Conservation (phyloP, 1,139 yeast genomes). For the Arxiozyma slooffiae region DNA sequence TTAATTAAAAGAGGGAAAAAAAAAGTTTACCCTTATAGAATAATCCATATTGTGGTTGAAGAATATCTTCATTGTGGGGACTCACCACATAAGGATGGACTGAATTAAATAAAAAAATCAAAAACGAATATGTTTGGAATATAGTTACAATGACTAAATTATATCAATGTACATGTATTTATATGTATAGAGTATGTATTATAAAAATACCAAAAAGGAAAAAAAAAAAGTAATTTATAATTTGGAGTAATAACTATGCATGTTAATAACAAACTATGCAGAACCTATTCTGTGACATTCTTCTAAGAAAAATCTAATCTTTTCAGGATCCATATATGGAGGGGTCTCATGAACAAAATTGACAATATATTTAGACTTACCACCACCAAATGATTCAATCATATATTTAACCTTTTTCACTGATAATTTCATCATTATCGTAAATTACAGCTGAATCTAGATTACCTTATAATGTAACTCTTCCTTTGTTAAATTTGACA, state of each 20-base stretch:
- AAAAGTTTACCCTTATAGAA: too few species aligned
- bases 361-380: constrained; percentile 80
- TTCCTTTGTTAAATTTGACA: constrained; percentile 60
- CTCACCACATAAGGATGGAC: too few species aligned
- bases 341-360: constrained; percentile 98
- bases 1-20: too few species aligned
- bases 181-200: neutral
- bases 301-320: constrained; percentile 68
- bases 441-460: constrained; percentile 91
- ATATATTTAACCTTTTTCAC: constrained; percentile 73
- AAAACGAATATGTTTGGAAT: too few species aligned
- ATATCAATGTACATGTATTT: neutral
- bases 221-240: too few species aligned
- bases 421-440: constrained; percentile 74
- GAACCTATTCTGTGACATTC: constrained; percentile 78
- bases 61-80: too few species aligned
- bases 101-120: neutral
- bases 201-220: neutral
- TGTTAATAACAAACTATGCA: neutral
- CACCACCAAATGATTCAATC: constrained; percentile 87
- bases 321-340: constrained; percentile 92
- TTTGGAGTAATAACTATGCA: too few species aligned
- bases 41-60: too few species aligned
- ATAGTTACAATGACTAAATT: neutral
- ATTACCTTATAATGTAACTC: constrained; percentile 89